phyloP scores from a whole-genome alignment of 805 yeast genomes.

The Priceomyces melissophilus region DNA sequence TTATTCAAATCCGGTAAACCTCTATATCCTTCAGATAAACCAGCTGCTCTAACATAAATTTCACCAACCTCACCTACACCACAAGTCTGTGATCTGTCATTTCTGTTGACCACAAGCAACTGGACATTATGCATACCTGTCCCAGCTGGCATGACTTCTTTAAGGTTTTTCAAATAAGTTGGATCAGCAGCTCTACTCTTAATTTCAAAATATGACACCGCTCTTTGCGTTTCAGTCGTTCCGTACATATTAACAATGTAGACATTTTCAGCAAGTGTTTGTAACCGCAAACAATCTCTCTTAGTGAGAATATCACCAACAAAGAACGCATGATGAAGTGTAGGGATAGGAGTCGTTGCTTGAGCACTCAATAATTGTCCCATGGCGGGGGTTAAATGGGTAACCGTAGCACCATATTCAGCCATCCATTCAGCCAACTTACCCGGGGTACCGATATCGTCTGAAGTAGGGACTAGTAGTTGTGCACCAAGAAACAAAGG shows the following conservation, averaged over 20 bases:
- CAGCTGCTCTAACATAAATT: slow-evolving; percentile 97
- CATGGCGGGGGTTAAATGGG: slow-evolving; percentile 99
- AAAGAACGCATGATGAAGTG: slow-evolving; percentile 92
- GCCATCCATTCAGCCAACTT: slow-evolving; percentile 97
- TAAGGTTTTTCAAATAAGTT: slow-evolving; percentile 72
- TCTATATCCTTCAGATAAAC: slow-evolving; percentile 94
- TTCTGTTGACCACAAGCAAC: slow-evolving; percentile 85
- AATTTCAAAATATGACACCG: slow-evolving; percentile 92
- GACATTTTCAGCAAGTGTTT: slow-evolving; percentile 86
- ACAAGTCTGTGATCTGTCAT: slow-evolving; percentile 85
- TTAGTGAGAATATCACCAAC: slow-evolving; percentile 97
- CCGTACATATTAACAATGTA: slow-evolving; percentile 97
- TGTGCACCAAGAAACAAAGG: slow-evolving; percentile 96
- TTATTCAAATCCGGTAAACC: slow-evolving; percentile 85
- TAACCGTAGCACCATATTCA: slow-evolving; percentile 84
- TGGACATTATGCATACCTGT: slow-evolving; percentile 96
- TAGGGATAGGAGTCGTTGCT: slow-evolving; percentile 82
- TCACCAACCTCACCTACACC: slow-evolving; percentile 99
- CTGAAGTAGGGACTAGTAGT: slow-evolving; percentile 88
- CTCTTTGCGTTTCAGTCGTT: slow-evolving; percentile 98
- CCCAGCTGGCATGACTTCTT: slow-evolving; percentile 98
- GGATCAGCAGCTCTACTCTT: slow-evolving; percentile 68
- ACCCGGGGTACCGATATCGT: slow-evolving; percentile 99
- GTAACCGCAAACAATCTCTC: slow-evolving; percentile 92
- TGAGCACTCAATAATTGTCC: slow-evolving; percentile 96